Base-by-base conservation (phyloP, 176 grass and related monocot genomes). In the Canna indica region DNA sequence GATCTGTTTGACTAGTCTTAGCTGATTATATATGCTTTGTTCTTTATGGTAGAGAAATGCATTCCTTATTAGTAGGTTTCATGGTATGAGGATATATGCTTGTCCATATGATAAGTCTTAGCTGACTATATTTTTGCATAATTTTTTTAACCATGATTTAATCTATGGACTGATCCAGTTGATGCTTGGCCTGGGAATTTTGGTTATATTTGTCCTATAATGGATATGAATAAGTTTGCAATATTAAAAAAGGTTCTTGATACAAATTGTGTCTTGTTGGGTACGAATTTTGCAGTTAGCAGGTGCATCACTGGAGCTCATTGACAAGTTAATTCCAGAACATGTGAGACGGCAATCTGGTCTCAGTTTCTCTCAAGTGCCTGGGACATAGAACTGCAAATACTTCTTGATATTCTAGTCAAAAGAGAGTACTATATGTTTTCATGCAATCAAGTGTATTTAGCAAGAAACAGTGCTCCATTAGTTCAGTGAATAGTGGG, bases 261-360 rank as follows among this genome's bases (percentile, higher is more conserved):
- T 60, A 30, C 58, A 17, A 30, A 30, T 14, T 2, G 27, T 13
- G 10, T 31, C 29, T 13, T 31, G 9, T n/a, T 60, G 26, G 58
- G 27, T 29, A 60, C 27, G 17, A 15, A 22, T 60, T 73, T 11
- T 82, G 76, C 92, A 96, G 92, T 78, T 91, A 68, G 82, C 82
- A 15, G 81, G 88, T 31, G 83, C 85, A 15, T 89, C 83, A 38
- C 88, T 81, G 0, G 92, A 96, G 27, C 85, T 96, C 36, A 73
- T 91, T 73, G 79, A 36, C 70, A 88, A 83, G 88, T 79, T 96
- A 30, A 66, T 88, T 1, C 88, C 92, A 0, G 92, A 96, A 13
- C 88, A 96, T 76, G 53, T 88, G 30, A 88, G 83, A 62, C 83
- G 92, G 61, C 92, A 91, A 83, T 82, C 56, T 24, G 67, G 85